A percentile compares a stretch with the other conserved stretches of the same genome.
Conservation (phyloP, 768 basidiomycete species). For the Dentipellis sp. region DNA sequence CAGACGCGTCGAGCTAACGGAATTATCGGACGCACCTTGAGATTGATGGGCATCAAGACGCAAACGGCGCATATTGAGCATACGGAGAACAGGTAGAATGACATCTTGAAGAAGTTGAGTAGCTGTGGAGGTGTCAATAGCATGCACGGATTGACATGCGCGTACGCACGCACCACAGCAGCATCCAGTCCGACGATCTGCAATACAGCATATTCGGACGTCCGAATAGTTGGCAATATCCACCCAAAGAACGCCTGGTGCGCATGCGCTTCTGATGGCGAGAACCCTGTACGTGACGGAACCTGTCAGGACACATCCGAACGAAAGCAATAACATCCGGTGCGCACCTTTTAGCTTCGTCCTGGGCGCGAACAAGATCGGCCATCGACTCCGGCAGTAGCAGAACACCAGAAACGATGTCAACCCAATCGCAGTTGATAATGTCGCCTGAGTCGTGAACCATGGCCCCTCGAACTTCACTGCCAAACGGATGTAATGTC, state of each 20-base stretch:
- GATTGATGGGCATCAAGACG: conserved; percentile 94
- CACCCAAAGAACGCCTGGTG: conserved; percentile 89
- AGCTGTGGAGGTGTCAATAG: conserved; percentile 40
- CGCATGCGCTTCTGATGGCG: conserved; percentile 86
- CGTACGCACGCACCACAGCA: conserved; percentile 65
- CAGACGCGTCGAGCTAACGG: background rate
- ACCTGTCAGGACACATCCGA: background rate
- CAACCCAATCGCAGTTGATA: conserved; percentile 72
- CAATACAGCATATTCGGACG: conserved; percentile 86
- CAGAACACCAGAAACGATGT: conserved; percentile 82
- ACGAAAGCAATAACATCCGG: conserved; percentile 3
- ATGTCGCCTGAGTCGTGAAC: conserved; percentile 83
- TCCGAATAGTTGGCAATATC: conserved; percentile 87
- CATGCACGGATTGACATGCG: background rate
- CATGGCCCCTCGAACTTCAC: conserved; percentile 88
- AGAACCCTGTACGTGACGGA: conserved; percentile 57
- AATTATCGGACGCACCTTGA: conserved; percentile 51
- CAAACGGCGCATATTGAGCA: conserved; percentile 75
- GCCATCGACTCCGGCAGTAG: conserved; percentile 81
- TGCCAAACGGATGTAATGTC: conserved; percentile 20
- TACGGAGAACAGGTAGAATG: conserved; percentile 83
- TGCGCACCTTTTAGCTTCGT: conserved; percentile 88
- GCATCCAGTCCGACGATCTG: conserved; percentile 97
- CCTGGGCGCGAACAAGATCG: conserved; percentile 82
- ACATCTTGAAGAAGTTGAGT: conserved; percentile 91